Evolutionary conservation across 2,329 filamentous ascomycete species (phyloP).

Genomic region (Bipolaris gigantea): DNA sequence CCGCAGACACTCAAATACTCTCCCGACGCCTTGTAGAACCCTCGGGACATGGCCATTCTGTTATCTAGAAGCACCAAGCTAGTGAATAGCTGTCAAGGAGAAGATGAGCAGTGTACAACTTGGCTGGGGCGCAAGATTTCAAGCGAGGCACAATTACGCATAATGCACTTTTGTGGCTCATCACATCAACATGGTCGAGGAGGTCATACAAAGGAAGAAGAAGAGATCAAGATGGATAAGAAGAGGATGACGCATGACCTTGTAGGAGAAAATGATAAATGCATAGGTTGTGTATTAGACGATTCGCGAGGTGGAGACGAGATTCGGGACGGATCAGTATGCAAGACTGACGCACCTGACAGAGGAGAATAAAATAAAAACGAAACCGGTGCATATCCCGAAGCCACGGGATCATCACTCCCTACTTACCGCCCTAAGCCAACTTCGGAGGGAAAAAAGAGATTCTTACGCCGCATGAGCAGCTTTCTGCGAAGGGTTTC

Average conservation of each 20-base stretch:
- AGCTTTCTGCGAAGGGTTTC: constrained; percentile 18
- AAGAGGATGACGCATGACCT: neutral
- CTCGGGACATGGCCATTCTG: neutral
- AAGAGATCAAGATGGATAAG: neutral
- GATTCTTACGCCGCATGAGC: constrained; percentile 4
- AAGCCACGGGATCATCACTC: neutral
- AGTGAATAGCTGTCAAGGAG: neutral
- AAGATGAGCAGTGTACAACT: no score
- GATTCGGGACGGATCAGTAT: neutral
- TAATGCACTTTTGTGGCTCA: no score
- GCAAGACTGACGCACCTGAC: neutral
- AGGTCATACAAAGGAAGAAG: no score
- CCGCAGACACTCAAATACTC: neutral
- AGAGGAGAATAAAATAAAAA: neutral
- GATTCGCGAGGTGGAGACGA: neutral
- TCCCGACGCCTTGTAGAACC: neutral
- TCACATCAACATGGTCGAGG: no score
- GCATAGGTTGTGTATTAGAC: neutral
- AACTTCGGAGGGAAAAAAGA: neutral
- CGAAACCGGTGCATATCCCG: neutral
- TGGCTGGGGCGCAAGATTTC: no score
- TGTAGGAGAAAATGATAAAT: neutral
- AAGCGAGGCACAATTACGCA: neutral
- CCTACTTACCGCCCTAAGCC: neutral
- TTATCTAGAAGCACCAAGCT: neutral